Evolutionary conservation across 225 moss, liverwort and hornwort genomes (phyloP), one percentile per base, ranked within the genome.

Genomic region (Polytrichum formosum): DNA sequence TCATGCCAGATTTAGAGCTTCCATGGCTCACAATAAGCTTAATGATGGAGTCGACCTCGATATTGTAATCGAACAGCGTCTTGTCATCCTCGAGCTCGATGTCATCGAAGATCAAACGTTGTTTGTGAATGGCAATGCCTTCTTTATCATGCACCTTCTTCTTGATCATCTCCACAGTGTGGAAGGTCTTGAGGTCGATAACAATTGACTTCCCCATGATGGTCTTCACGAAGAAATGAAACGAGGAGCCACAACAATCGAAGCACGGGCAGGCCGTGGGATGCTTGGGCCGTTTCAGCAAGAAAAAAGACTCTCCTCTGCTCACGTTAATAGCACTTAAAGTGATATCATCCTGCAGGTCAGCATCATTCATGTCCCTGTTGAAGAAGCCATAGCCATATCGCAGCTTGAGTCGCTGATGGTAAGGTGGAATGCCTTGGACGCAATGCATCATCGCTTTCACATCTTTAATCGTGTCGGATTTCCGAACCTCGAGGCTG

Each of bases 221-320:
- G 2, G 85, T 79, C 29, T 85, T 85, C 54, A 85, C 85, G 67
- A 85, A 85, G 60, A 85, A 85, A 31, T 85, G 85, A 37, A 85
- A 85, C 22, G 82, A 82, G 19, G 74, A 54, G 64, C 82, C 85
- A 22, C 82, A 79, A 63, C 85, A 85, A 29, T 85, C 85, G 29
- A 79, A 85, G 69, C 85, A 85, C 1, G 68, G 68, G 64, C 85
- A 85, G 1, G 71, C 72, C 16, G 55, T n/a, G 17, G 30, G 63
- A 64, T 85, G 85, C 60, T 82, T 85, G 21, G 68, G 8, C 54
- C 76, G 66, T 2, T 74, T 74, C 18, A 85, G 69, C 6, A 85
- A 78, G 21, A 85, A 79, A 74, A 85, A 85, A 8, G 85, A 76
- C 31, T 85, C 85, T 2, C 85, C 85, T 4, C 85, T 79, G 60